Base-by-base conservation (phyloP, 1,139 yeast species). In the Scheffersomyces illinoinensis region DNA sequence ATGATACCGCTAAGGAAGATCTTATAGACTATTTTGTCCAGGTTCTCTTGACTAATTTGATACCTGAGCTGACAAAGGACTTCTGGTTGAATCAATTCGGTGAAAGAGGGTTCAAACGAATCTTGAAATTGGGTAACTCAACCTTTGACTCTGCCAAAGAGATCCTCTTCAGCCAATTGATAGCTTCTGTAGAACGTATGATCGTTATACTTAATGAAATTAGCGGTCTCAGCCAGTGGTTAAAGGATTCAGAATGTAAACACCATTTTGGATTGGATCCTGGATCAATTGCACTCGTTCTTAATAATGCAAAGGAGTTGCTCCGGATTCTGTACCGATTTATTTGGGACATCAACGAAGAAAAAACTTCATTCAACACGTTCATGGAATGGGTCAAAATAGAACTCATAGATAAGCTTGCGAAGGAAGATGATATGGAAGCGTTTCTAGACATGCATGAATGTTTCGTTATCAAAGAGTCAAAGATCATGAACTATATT, bases 101-200 rank as follows among this genome's bases (percentile, higher is more conserved):
- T 1, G 95, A 90, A 61, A 76, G 91, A 61, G 93, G 92, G 14
- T 71, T 85, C 52, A 87, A 85, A 62, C 79, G 85, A 64, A 84
- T 93, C 84, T 73, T 75, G 12, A 83, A 82, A 58, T 61, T 82
- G 23, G 89, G 90, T 0, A 76, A 78, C 53, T 67, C 78, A 0
- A 75, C 81, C 5, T 87, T 84, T 67, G 91, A 87, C 49, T 69
- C 70, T 52, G 70, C 81, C 0, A 72, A 87, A 56, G 80, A 82
- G 60, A 67, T 75, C 0, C 63, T 85, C 1, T 85, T 84, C 62
- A 80, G 83, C 54, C 81, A 82, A 58, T 62, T 89, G 20, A 76
- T 89, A 1, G 86, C 90, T 0, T 82, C 76, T 5, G 59, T 84
- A 53, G 96, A 91, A 62, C 79, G 90, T 57, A 63, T 88, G 23